Conservation (phyloP, 2,329 filamentous ascomycete species). For the Fusarium illudens region DNA sequence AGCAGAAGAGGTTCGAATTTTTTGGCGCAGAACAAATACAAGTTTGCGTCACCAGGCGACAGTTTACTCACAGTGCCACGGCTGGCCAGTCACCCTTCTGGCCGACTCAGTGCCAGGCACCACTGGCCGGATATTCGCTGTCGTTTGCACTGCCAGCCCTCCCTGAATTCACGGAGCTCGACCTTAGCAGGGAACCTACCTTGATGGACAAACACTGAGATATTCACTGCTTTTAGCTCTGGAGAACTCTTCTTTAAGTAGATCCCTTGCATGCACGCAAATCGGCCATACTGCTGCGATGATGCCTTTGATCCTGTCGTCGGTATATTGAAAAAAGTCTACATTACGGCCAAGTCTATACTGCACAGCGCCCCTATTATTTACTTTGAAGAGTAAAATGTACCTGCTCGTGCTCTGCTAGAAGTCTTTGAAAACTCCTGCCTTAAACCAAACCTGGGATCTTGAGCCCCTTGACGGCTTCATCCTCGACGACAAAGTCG, state of each 20-base stretch:
- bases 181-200: background rate
- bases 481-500: background rate
- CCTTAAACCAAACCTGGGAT: too few relatives aligned
- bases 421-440: background rate
- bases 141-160: background rate
- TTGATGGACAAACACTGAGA: background rate
- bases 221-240: background rate
- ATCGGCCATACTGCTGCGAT: background rate
- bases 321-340: background rate
- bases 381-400: fast-evolving
- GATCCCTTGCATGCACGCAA: background rate
- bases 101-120: background rate
- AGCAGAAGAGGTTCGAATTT: background rate
- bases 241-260: background rate
- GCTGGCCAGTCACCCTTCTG: background rate
- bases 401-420: background rate
- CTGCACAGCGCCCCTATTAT: background rate
- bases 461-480: background rate
- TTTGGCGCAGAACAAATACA: background rate
- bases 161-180: background rate
- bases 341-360: background rate
- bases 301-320: background rate
- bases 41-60: background rate
- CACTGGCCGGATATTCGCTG: background rate
- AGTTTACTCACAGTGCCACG: background rate